Evolutionary conservation across 2,329 filamentous ascomycete species (phyloP), one percentile per base, ranked within the genome.

Genomic region (Aspergillus floridensis): DNA sequence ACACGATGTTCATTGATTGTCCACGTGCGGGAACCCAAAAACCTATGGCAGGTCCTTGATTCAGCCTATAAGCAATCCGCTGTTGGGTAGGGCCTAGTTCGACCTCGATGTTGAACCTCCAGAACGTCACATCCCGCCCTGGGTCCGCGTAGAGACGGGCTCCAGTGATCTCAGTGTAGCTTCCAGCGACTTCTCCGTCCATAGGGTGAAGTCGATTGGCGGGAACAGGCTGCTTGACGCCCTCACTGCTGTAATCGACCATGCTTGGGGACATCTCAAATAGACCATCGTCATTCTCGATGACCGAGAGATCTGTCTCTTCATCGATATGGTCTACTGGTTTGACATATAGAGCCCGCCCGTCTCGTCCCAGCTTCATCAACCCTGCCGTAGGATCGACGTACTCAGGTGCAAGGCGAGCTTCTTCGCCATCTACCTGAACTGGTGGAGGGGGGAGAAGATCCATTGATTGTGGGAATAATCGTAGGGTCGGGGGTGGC

Each of bases 1-100:
- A 99, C 92, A 98, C 96, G 73, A 97, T 91, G 77, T 98, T 97
- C 95, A 99, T 99, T 2, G 90, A 86, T 73, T 96, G 84, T 16
- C 87, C 89, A 53, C 83, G 85, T 32, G 89, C 89, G 5, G 96
- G 95, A 0, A 99, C 92, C 93, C 95, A 99, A 74, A 99, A 99
- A 1, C 89, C 91, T 55, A 91, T 87, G 2, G 91, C 86, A 5
- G 93, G 93, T 0, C 95, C 93, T 50, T 88, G 84, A 71, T 99
- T 99, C 79, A 99, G 96, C 56, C 93, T 90, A 76, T 99, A 99
- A 0, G 93, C 93, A 64, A 99, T 90, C 44, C 93, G 88, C 68
- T 93, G 86, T 75, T 98, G 91, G 59, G 82, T 84, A 21, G 87
- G 82, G 4, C 84, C 83, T 16, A 99, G 84, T 75, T 99, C 93